Evolutionary conservation across 1,284 basidiomycete species (phyloP), one percentile per base, ranked within the genome.

Genomic region (Caloboletus firmus): DNA sequence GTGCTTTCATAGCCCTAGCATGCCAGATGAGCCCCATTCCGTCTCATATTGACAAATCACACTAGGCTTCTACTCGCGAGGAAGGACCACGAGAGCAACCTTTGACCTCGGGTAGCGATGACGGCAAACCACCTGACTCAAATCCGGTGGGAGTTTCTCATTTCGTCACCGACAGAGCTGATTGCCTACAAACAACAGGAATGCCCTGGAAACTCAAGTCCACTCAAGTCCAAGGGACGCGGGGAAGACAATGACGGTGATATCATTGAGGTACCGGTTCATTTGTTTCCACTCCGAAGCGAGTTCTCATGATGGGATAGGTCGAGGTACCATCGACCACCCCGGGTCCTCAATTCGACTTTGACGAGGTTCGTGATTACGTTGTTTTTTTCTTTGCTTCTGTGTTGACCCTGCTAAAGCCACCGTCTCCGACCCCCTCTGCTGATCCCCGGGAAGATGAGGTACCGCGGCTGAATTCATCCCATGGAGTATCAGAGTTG

Each of bases 381-480:
- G 18, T 10, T 5, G 5, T 17, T 7, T 3, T 15, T 11, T 8
- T 17, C 5, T 20, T n/a, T n/a, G n/a, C n/a, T 46, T 26, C 8
- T 3, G 8, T 46, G 17, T 47, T 24, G 39, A 47, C 18, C 1
- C 12, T 20, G 2, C 9, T 20, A n/a, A 2, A 47, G 45, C 24
- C 18, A 2, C 24, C 26, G 4, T 47, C 24, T 1, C 24, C 39
- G 0, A 1, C 3, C 1, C 7, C 43, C 5, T 18, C 36, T 18
- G n/a, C 3, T 3, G 4, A 28, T 26, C 24, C 4, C 11, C 13
- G 1, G 3, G 24, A 18, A 4, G 22, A 20, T 3, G 24, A 28
- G 24, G 1, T 5, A 15, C 45, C 1, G 4, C n/a, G 5, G 0
- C 5, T 3, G 1, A 39, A n/a, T n/a, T n/a, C n/a, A n/a, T n/a